These are phyloP conservation scores for Camellia oleifera DNA, from an alignment of 179 eudicot genomes.

Conservation along the genomic window DNA sequence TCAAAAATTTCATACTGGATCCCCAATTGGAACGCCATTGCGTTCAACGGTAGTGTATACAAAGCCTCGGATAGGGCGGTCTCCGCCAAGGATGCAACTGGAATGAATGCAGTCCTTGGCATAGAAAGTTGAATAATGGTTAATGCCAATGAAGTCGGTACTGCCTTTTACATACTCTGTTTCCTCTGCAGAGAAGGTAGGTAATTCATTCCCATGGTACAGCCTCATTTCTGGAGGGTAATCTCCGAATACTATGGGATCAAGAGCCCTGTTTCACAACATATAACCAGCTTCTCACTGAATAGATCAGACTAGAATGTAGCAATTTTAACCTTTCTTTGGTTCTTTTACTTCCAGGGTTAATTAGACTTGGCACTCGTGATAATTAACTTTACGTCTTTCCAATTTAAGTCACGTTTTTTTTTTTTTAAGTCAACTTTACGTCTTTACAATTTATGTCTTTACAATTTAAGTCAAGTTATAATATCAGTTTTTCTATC, in stretches of 20 bases:
- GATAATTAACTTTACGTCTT: too few relatives aligned
- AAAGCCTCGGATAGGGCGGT: conserved; percentile 56
- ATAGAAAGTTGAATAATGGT: conserved; percentile 72
- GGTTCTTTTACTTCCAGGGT: too few relatives aligned
- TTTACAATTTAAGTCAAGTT: too few relatives aligned
- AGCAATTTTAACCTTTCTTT: too few relatives aligned
- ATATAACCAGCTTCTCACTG: too few relatives aligned
- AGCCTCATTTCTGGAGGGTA: conserved; percentile 68
- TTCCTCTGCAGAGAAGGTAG: conserved; percentile 58
- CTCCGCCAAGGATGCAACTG: conserved; percentile 30
- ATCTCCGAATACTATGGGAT: conserved; percentile 72
- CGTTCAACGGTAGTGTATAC: conserved; percentile 25
- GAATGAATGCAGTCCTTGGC: conserved; percentile 66
- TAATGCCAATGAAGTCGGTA: conserved; percentile 68
- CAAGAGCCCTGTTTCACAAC: conserved; percentile 47
- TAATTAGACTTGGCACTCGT: too few relatives aligned
- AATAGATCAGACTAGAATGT: too few relatives aligned
- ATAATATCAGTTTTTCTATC: too few relatives aligned
- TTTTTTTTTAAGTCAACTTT: too few relatives aligned
- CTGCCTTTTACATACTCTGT: conserved; percentile 45
- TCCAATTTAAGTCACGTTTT: too few relatives aligned
- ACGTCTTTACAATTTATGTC: too few relatives aligned
- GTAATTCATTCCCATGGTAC: conserved; percentile 49
- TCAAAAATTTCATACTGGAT: conserved; percentile 35
- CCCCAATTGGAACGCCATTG: conserved; percentile 63